Percentiles rank a stretch among this genome's conserved stretches.
phyloP scores from a whole-genome alignment of 2,329 filamentous ascomycete genomes.

The Hypoxylon sp. region DNA sequence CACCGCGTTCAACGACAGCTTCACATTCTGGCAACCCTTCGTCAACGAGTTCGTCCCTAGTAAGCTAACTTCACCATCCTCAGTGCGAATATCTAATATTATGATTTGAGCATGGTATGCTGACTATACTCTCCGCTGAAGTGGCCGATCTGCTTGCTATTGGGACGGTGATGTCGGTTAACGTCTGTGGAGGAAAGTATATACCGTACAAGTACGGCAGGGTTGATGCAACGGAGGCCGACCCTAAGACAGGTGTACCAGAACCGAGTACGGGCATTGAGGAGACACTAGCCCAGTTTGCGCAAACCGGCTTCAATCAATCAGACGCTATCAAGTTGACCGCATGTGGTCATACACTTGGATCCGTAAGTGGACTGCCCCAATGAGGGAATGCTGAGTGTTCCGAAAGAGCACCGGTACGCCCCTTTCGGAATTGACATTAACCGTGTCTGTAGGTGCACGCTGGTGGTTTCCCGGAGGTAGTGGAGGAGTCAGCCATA shows the following conservation, averaged over 20 bases:
- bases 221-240: slow-evolving; percentile 40
- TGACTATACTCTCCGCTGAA: slow-evolving; percentile 14
- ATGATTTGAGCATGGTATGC: slow-evolving; percentile 1
- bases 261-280: slow-evolving; percentile 39
- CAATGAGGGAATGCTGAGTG: slow-evolving; percentile 1
- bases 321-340: slow-evolving; percentile 41
- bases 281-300: slow-evolving; percentile 41
- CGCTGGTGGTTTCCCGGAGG: slow-evolving; percentile 42
- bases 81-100: background rate
- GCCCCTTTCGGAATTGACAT: no score
- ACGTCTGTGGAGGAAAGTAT: slow-evolving; percentile 40
- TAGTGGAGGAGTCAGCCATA: slow-evolving; percentile 32
- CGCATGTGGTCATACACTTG: slow-evolving; percentile 44
- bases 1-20: slow-evolving; percentile 44
- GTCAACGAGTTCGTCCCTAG: slow-evolving; percentile 44
- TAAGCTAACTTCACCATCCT: slow-evolving; percentile 25
- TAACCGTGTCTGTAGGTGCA: slow-evolving; percentile 34
- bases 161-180: slow-evolving; percentile 44
- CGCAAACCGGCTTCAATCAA: slow-evolving; percentile 40
- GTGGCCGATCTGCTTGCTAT: slow-evolving; percentile 45
- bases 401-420: no score
- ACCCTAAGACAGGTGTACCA: slow-evolving; percentile 43
- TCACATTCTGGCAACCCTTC: slow-evolving; percentile 43
- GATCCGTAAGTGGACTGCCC: slow-evolving; percentile 33
- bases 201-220: slow-evolving; percentile 44